These are phyloP conservation scores for Trypanosoma vivax DNA, from an alignment of 208 protist genomes.

Conservation along the genomic window DNA sequence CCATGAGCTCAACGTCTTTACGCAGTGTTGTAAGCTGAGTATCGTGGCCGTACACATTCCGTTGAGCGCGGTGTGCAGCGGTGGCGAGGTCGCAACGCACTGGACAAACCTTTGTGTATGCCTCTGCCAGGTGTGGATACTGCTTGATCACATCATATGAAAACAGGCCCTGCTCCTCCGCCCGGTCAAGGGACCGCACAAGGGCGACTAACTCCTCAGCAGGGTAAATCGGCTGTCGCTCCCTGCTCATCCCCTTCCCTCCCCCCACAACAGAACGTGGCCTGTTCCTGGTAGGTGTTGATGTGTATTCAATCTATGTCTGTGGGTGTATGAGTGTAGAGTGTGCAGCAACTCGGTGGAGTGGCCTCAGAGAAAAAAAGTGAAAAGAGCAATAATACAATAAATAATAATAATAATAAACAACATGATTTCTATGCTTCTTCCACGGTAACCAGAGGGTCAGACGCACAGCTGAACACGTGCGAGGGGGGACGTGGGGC, in stretches of 20 bases:
- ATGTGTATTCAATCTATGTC: not conserved
- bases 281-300: not conserved
- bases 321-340: not conserved
- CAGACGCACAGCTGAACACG: no score
- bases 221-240: slow-evolving; percentile 25
- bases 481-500: no score
- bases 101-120: slow-evolving; percentile 70
- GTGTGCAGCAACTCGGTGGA: not conserved
- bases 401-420: slow-evolving; percentile 1
- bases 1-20: slow-evolving; percentile 76
- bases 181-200: slow-evolving; percentile 59
- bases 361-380: slow-evolving; percentile 5
- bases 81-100: slow-evolving; percentile 70
- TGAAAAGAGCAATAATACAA: slow-evolving; percentile 5
- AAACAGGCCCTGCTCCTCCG: slow-evolving; percentile 71
- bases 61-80: slow-evolving; percentile 45
- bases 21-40: slow-evolving; percentile 39
- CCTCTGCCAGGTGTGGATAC: slow-evolving; percentile 68
- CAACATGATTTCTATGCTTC: slow-evolving; percentile 1
- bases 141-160: slow-evolving; percentile 62
- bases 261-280: no score
- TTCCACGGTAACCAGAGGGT: slow-evolving; percentile 2
- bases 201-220: slow-evolving; percentile 58
- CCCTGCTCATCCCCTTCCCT: slow-evolving; percentile 2
- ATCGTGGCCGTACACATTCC: slow-evolving; percentile 58